These are phyloP conservation scores for Barnettozyma siamensis DNA, from an alignment of 805 yeast species.

Conservation along the genomic window DNA sequence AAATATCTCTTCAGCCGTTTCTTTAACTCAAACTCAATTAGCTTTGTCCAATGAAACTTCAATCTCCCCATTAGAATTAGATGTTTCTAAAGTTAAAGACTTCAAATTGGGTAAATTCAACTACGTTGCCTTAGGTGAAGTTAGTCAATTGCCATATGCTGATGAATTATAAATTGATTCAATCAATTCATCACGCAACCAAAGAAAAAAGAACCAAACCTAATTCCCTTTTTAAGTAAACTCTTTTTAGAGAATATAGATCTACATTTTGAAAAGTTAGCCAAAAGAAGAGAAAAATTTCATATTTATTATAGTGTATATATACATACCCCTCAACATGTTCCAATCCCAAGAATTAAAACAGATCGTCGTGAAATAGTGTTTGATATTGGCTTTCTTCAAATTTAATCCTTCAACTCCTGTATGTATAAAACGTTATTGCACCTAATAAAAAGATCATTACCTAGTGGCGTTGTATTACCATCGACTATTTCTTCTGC, in stretches of 20 bases:
- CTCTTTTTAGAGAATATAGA: background rate
- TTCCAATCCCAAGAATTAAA: too few relatives aligned
- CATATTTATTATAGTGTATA: slow-evolving; percentile 8
- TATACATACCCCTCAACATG: slow-evolving; percentile 5
- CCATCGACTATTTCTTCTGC: slow-evolving; percentile 49
- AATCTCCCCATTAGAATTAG: slow-evolving; percentile 30
- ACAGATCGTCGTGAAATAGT: too few relatives aligned
- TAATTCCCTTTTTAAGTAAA: background rate
- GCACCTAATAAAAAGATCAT: slow-evolving; percentile 83
- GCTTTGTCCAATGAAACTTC: slow-evolving; percentile 37
- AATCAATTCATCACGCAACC: too few relatives aligned
- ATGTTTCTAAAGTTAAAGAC: slow-evolving; percentile 34
- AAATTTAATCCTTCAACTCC: slow-evolving; percentile 15
- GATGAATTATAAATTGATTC: slow-evolving; percentile 64
- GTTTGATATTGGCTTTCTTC: background rate
- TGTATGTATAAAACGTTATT: slow-evolving; percentile 67
- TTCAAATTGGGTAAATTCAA: slow-evolving; percentile 60
- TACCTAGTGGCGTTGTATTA: slow-evolving; percentile 46
- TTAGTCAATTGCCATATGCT: slow-evolving; percentile 77
- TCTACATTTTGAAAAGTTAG: background rate
- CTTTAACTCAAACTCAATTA: slow-evolving; percentile 40
- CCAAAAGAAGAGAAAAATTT: slow-evolving; percentile 7
- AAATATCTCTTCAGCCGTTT: slow-evolving; percentile 55
- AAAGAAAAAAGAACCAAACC: background rate
- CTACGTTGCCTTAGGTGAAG: slow-evolving; percentile 87